These are phyloP conservation scores for Monosporascus sp. DNA, from an alignment of 2,329 filamentous ascomycete genomes.

Conservation along the genomic window DNA sequence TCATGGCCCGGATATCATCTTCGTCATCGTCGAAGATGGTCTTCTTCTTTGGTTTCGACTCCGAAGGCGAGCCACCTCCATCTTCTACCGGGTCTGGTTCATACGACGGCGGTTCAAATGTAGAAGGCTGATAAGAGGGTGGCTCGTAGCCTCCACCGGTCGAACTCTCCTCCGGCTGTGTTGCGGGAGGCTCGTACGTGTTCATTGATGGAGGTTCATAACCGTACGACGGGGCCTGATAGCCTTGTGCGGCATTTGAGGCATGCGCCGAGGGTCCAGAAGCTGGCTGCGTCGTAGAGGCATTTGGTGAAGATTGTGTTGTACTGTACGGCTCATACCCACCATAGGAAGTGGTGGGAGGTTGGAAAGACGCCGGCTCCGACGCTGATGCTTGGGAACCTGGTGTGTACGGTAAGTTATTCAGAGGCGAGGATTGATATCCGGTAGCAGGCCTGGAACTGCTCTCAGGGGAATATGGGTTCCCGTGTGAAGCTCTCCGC, in stretches of 20 bases:
- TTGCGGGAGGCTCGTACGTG: conserved; percentile 24
- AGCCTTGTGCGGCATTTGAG: conserved; percentile 20
- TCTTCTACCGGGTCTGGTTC: conserved; percentile 46
- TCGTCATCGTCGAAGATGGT: conserved; percentile 79
- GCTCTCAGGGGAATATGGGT: conserved; percentile 28
- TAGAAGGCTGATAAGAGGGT: conserved; percentile 55
- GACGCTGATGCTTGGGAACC: conserved; percentile 15
- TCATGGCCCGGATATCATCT: conserved; percentile 53
- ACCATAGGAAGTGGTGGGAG: conserved; percentile 17
- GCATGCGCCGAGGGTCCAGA: conserved; percentile 8
- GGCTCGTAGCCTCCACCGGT: conserved; percentile 50
- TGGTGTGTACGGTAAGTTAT: background rate
- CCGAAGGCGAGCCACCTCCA: conserved; percentile 40
- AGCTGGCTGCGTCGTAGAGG: conserved; percentile 4
- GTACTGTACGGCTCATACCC: conserved; percentile 22
- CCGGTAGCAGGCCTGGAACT: conserved; percentile 22
- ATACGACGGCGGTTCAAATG: conserved; percentile 53
- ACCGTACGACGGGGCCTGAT: conserved; percentile 44
- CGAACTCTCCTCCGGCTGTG: conserved; percentile 22
- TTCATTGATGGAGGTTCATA: conserved; percentile 43
- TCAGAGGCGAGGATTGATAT: conserved; percentile 21
- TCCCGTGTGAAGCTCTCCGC: conserved; percentile 28
- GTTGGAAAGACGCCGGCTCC: conserved; percentile 8
- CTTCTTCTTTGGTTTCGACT: conserved; percentile 64
- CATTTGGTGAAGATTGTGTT: conserved; percentile 9